Base-by-base conservation (phyloP, 2,329 filamentous ascomycete genomes). In the Dactylellina drechsleri region DNA sequence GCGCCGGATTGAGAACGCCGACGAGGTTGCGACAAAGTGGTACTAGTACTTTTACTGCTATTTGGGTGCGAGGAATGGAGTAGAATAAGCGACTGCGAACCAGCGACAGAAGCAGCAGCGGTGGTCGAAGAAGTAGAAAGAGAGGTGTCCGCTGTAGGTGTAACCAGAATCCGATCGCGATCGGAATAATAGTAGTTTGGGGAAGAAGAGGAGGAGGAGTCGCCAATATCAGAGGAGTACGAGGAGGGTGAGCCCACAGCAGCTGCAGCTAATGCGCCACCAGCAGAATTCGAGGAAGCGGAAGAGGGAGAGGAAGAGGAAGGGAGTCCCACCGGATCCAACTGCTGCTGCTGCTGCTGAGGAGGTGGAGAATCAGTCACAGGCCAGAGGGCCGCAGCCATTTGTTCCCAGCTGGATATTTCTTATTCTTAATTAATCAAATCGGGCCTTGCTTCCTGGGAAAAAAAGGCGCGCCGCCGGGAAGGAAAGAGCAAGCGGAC, bases 321-420 rank as follows among this genome's bases (percentile, higher is more conserved):
- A 36, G 31, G 31, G 31, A 36, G 31, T 36, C 31, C 31, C 31
- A 36, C 31, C 43, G 13, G 43, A 18, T 47, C 15, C 43, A n/a
- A 10, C 15, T 47, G 15, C 15, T 47, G 15, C 43, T 47, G 43
- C 43, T 47, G 43, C 43, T 65, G 52, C 53, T 67, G 31, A 10
- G 23, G 18, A 18, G 53, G 64, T 10, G 53, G 53, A 20, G 45
- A 43, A 58, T 67, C 60, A 40, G 57, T 60, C 64, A 75, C 71
- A 31, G 64, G 71, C 71, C 71, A 75, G 71, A 75, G 64, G 41
- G 71, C 64, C 18, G 64, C 64, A 54, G 71, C 71, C 71, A 75
- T 74, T 66, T 16, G 31, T 36, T 36, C 31, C 31, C 31, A 36
- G 31, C 31, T 3, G 6, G 31, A 36, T 36, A 36, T 58, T 53